Evolutionary conservation across 495 filamentous ascomycete genomes (phyloP), one percentile per base, ranked within the genome.

Genomic region (Daldinia loculata): DNA sequence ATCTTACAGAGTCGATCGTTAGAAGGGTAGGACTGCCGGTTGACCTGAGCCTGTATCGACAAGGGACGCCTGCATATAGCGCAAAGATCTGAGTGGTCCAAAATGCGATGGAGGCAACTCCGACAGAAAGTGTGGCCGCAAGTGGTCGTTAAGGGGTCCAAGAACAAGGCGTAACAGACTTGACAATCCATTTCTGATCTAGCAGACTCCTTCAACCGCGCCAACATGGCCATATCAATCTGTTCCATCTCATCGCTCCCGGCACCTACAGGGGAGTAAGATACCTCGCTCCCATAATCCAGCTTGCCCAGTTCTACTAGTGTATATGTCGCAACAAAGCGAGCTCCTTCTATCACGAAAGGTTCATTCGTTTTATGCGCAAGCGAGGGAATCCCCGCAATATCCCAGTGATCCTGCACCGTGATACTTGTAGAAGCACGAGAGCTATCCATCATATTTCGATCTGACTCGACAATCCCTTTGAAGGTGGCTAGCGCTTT

Each of bases 101-200:
- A 79, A 12, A 91, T 87, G 45, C 90, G 86, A 26, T 89, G 85
- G 12, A 96, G 81, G 76, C 94, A 97, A 63, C 86, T 84, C 32
- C 91, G 89, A 77, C 94, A 97, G 77, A 94, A 95, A 0, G 94
- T 97, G 77, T 97, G 94, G 4, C 94, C 94, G 72, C 94, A 97
- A 19, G 87, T 81, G 0, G 93, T 94, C 1, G 93, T 97, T 71
- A 93, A 80, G 8, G 94, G 93, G 66, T 96, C 91, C 39, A 91
- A 74, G 71, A 96, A 88, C 26, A 95, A 80, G 39, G 86, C 84
- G 74, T 94, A 95, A 77, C 94, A 97, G 67, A 97, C 88, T 72
- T 94, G 92, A 75, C 94, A 97, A 69, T 97, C 93, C 70, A 97
- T 74, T 76, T 97, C 93, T 12, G 82, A 80, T 64, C 87, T 85